Conservation (phyloP, 1,139 yeast genomes). For the Candida smagusa region DNA sequence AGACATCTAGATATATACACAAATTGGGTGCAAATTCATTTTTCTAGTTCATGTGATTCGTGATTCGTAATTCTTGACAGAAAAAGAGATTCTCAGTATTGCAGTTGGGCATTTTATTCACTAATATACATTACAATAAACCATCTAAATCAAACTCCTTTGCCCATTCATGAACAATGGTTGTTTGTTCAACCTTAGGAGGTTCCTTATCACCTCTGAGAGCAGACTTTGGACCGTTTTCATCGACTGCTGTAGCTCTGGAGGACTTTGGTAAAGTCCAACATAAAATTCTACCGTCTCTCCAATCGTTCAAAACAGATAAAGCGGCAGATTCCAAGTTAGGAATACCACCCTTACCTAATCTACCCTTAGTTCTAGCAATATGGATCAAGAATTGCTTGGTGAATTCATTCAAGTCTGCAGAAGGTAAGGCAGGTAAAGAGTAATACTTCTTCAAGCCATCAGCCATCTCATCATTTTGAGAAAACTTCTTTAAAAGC, state of each 20-base stretch:
- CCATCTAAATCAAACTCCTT: conserved; percentile 91
- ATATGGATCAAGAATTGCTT: conserved; percentile 88
- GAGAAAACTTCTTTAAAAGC: conserved; percentile 70
- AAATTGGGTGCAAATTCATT: too few relatives aligned
- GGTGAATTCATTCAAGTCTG: conserved; percentile 62
- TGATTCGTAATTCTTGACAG: too few relatives aligned
- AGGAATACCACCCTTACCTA: conserved; percentile 92
- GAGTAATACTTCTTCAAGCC: conserved; percentile 70
- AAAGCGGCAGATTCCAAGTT: conserved; percentile 82
- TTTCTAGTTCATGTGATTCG: too few relatives aligned
- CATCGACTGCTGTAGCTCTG: conserved; percentile 27
- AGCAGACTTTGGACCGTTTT: conserved; percentile 38
- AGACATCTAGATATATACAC: neutral
- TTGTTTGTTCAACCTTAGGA: conserved; percentile 65
- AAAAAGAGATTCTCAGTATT: too few relatives aligned
- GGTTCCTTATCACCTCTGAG: conserved; percentile 47
- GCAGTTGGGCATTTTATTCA: too few relatives aligned
- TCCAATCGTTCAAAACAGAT: conserved; percentile 89
- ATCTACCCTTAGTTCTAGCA: conserved; percentile 88
- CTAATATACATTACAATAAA: conserved; percentile 37
- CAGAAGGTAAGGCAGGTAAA: conserved; percentile 75
- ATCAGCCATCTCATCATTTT: conserved; percentile 70
- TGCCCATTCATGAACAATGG: conserved; percentile 88
- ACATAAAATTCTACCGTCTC: conserved; percentile 91
- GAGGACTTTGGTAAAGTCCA: conserved; percentile 85